Conservation (phyloP, 2,329 filamentous ascomycete species). For the Blumeriella jaapii region DNA sequence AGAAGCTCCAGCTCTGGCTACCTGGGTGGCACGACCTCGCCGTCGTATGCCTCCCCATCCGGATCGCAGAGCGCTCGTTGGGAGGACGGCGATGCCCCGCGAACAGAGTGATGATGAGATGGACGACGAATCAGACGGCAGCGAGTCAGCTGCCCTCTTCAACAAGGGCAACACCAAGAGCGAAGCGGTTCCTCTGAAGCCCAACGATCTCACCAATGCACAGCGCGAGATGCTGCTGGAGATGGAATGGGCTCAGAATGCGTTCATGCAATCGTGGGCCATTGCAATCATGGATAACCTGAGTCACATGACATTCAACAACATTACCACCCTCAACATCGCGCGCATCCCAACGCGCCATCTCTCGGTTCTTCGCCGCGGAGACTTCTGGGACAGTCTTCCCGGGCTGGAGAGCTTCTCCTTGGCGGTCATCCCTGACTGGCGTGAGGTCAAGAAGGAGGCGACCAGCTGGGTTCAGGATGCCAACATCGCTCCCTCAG, state of each 20-base stretch:
- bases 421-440: constrained; percentile 53
- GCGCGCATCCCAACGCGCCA: constrained; percentile 53
- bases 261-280: constrained; percentile 56
- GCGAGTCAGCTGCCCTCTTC: not conserved
- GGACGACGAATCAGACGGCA: constrained; percentile 2
- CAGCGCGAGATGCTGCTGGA: constrained; percentile 60
- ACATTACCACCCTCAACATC: constrained; percentile 48
- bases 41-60: too few relatives aligned
- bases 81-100: too few relatives aligned
- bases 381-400: constrained; percentile 51
- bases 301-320: constrained; percentile 38
- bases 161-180: constrained; percentile 6
- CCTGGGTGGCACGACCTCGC: too few relatives aligned
- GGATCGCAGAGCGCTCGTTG: too few relatives aligned
- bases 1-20: too few relatives aligned
- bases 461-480: constrained; percentile 40
- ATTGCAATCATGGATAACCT: constrained; percentile 54
- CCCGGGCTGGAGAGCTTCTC: constrained; percentile 42
- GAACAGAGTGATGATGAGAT: not conserved
- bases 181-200: constrained; percentile 28
- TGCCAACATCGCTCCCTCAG: constrained; percentile 36
- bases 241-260: constrained; percentile 56
- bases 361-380: constrained; percentile 40
- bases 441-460: constrained; percentile 46
- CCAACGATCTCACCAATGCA: constrained; percentile 43